Evolutionary conservation across 129 eudicot species (phyloP).

Genomic region (Solidago caesia): DNA sequence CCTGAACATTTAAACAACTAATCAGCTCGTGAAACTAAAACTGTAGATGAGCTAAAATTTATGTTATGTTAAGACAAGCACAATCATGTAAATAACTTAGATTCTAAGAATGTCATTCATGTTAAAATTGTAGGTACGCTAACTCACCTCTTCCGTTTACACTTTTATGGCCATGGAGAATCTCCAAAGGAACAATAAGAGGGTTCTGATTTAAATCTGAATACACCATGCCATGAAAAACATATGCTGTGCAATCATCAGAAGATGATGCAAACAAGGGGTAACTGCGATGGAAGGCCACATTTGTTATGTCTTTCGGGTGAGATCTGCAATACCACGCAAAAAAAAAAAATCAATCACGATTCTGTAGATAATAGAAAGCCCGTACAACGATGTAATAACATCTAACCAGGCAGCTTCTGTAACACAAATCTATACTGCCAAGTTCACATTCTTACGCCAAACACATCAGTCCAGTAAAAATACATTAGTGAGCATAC

Average conservation of each 20-base stretch:
- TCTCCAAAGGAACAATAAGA: conserved; percentile 80
- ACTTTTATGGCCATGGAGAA: conserved; percentile 73
- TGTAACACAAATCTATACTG: not conserved
- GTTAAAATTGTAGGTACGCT: not conserved
- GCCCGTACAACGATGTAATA: not conserved
- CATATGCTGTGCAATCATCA: conserved; percentile 86
- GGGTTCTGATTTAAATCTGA: conserved; percentile 91
- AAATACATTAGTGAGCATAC: not conserved
- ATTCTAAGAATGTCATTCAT: not conserved
- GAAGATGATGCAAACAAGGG: conserved; percentile 94
- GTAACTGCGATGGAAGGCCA: conserved; percentile 80
- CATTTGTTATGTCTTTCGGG: conserved; percentile 68
- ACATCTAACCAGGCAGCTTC: not conserved
- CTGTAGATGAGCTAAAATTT: too few relatives aligned
- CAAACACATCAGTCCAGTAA: not conserved
- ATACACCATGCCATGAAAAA: conserved; percentile 97
- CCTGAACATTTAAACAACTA: conserved; percentile 41
- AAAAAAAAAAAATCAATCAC: not conserved
- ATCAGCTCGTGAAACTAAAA: not conserved
- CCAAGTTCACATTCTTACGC: not conserved
- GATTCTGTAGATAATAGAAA: not conserved
- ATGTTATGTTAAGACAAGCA: not conserved
- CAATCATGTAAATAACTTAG: not conserved
- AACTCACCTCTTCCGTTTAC: conserved; percentile 78
- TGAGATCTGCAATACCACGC: conserved; percentile 54